A percentile compares a stretch with the other conserved stretches of the same genome.
Conservation (phyloP, 257 asterid species). For the Rehmannia glutinosa region DNA sequence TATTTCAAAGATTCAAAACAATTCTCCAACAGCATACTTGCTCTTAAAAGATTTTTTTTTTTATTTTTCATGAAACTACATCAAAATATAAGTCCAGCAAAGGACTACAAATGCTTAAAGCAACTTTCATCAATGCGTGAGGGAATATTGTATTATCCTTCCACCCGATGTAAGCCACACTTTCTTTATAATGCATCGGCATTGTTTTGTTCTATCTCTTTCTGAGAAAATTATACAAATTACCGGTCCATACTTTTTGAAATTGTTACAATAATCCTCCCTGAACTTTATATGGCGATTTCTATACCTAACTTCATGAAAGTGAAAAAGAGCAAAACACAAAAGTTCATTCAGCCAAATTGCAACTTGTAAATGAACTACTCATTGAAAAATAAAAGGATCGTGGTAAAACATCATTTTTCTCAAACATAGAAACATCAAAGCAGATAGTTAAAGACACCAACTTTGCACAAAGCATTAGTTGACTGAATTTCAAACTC, state of each 20-base stretch:
- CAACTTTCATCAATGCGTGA: too few species aligned
- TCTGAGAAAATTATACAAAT: too few species aligned
- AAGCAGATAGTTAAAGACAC: neutral
- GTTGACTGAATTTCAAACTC: neutral
- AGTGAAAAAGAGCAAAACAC: neutral
- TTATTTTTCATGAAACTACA: too few species aligned
- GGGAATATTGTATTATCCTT: too few species aligned
- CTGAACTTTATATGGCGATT: conserved; percentile 1
- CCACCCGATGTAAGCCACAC: too few species aligned
- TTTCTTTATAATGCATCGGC: too few species aligned
- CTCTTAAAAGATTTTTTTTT: neutral
- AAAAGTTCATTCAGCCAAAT: neutral
- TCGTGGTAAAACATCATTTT: neutral
- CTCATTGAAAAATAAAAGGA: neutral
- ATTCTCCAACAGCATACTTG: neutral
- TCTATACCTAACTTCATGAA: neutral
- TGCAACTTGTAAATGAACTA: neutral
- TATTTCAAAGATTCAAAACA: neutral
- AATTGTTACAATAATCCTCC: too few species aligned
- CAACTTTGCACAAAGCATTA: neutral
- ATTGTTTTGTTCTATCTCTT: too few species aligned
- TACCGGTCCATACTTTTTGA: too few species aligned
- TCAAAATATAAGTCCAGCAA: too few species aligned
- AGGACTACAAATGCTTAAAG: too few species aligned
- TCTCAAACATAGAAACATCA: neutral